A percentile compares a stretch with the other conserved stretches of the same genome.
Conservation (phyloP, 108 stramenopile genomes). For the Poteriospumella lacustris region DNA sequence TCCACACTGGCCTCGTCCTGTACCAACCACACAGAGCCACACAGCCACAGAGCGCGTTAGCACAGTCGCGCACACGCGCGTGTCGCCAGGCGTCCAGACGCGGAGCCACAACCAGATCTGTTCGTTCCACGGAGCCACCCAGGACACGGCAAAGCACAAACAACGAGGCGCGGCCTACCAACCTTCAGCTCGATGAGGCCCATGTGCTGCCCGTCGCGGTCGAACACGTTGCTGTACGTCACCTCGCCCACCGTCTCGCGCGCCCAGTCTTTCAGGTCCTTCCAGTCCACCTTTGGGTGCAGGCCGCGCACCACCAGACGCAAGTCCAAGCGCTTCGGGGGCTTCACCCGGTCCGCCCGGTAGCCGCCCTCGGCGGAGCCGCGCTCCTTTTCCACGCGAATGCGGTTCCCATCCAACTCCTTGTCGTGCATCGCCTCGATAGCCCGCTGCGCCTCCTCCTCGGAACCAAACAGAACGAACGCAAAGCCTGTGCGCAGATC, state of each 20-base stretch:
- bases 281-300: not conserved
- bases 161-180: not conserved
- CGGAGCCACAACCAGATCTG: not conserved
- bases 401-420: not conserved
- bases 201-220: not conserved
- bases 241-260: not conserved
- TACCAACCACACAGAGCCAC: not conserved
- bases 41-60: not conserved
- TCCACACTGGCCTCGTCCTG: too few relatives aligned
- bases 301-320: not conserved
- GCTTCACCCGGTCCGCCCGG: too few relatives aligned
- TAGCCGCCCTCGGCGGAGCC: not conserved
- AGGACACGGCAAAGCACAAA: not conserved
- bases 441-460: not conserved
- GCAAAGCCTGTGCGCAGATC: not conserved
- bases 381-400: not conserved
- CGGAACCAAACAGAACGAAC: not conserved
- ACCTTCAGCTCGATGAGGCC: not conserved
- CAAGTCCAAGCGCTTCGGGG: not conserved
- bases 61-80: not conserved
- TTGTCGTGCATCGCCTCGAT: not conserved
- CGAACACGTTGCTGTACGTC: not conserved
- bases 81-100: not conserved
- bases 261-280: constrained; percentile 12
- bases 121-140: not conserved